Conservation (phyloP, 2,329 filamentous ascomycete species). For the Alternaria sp. region DNA sequence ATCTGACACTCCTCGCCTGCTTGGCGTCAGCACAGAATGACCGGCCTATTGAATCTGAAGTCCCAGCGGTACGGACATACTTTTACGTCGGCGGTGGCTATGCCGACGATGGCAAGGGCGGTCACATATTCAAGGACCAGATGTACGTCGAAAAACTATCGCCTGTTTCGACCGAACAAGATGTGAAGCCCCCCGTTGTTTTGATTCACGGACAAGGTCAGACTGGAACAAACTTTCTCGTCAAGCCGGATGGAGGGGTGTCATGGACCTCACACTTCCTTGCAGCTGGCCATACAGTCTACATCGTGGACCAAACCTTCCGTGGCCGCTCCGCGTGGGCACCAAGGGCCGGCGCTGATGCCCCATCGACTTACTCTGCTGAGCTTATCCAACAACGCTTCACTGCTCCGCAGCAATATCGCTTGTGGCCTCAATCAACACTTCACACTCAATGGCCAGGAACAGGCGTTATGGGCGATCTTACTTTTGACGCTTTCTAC, state of each 20-base stretch:
- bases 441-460: constrained; percentile 57
- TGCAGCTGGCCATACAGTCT: constrained; percentile 56
- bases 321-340: constrained; percentile 55
- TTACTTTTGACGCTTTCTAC: constrained; percentile 59
- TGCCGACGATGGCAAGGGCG: constrained; percentile 15
- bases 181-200: constrained; percentile 11
- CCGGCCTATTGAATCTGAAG: not conserved
- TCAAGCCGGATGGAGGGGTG: constrained; percentile 58
- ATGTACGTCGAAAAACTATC: constrained; percentile 30
- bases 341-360: constrained; percentile 6
- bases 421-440: constrained; percentile 52
- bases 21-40: not conserved
- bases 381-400: constrained; percentile 9
- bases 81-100: constrained; percentile 34
- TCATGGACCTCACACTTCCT: constrained; percentile 62
- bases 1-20: not conserved
- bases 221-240: constrained; percentile 37
- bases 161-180: not conserved
- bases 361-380: constrained; percentile 4
- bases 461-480: constrained; percentile 52
- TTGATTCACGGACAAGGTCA: constrained; percentile 27
- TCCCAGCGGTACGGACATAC: constrained; percentile 17
- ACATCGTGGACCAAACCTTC: constrained; percentile 57
- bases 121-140: constrained; percentile 26
- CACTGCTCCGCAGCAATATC: constrained; percentile 13